Base-by-base conservation (phyloP, 179 eudicot species). In the Sideroxylon spinosum region DNA sequence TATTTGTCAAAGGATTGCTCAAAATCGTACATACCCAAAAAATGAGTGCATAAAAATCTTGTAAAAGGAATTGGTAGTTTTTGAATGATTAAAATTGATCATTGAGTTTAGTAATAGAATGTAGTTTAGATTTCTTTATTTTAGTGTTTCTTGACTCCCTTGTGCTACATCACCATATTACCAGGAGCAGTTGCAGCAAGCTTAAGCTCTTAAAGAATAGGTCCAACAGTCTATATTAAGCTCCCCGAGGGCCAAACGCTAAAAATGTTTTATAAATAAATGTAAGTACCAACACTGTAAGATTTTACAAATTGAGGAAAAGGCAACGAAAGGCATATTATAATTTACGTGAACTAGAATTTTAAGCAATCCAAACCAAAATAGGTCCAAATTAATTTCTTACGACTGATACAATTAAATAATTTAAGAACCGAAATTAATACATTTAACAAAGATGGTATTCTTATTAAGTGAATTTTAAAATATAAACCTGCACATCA, bases 1-100 rank as follows among this genome's bases (percentile, higher is more conserved):
- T 37, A 37, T 37, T 37, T 37, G 44, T 37, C 4, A 37, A 37
- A 37, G 44, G 44, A 37, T 37, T 37, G 5, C 44, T 37, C 44
- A 37, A 37, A 37, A 37, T 37, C 44, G 44, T n/a, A 50, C 86
- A 65, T 89, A 92, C 95, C 97, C 97, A 60, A 81, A 79, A 37
- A 91, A 78, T 66, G 92, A 85, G 50, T 91, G 91, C 68, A 87
- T 23, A 77, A 92, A 92, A 71, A 92, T 88, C 87, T 88, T 88
- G 85, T 83, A 78, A 70, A 85, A 79, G 22, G 80, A 37, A 37
- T 37, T 37, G 44, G 5, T 37, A 6, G 44, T 37, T 37, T 37
- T 37, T 37, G 44, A 37, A 1, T 37, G 3, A 37, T 3, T 37
- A 6, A 37, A 37, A 37, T 37, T 37, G 44, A 37, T 37, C 44